A percentile compares a stretch with the other conserved stretches of the same genome.
Evolutionary conservation across 2,329 filamentous ascomycete genomes (phyloP).

Genomic region (Apiospora phragmitis): DNA sequence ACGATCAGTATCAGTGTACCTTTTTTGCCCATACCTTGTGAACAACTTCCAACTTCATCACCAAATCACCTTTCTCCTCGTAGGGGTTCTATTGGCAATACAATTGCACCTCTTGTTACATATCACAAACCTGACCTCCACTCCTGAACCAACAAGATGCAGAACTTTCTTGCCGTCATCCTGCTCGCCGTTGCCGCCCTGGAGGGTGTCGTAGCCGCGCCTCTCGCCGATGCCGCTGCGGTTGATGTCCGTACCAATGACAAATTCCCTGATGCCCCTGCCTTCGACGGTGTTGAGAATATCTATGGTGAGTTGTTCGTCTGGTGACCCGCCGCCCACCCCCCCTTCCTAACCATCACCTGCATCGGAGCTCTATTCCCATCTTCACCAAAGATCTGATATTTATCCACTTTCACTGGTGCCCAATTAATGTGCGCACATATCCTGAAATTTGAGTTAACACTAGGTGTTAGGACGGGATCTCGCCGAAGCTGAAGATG

Average conservation of each 20-base stretch:
- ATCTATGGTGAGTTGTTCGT: neutral
- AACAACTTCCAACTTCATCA: neutral
- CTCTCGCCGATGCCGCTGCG: neutral
- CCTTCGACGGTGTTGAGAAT: neutral
- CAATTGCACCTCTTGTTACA: neutral
- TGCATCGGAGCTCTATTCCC: too few relatives aligned
- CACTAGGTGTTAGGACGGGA: neutral
- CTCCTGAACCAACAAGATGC: neutral
- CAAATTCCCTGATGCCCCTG: neutral
- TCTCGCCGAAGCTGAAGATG: neutral
- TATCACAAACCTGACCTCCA: neutral
- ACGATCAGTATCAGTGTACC: neutral
- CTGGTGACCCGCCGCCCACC: neutral
- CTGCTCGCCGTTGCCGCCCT: conserved; percentile 5
- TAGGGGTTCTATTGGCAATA: neutral
- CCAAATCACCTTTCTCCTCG: neutral
- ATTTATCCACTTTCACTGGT: too few relatives aligned
- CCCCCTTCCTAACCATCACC: neutral
- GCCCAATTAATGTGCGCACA: neutral
- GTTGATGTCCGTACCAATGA: neutral
- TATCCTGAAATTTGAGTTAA: neutral
- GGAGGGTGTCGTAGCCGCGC: neutral
- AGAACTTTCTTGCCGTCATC: neutral
- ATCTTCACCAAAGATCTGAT: too few relatives aligned
- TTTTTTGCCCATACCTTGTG: neutral